Conservation (phyloP, 306 rosid genomes). For the Rubus parviflorus region DNA sequence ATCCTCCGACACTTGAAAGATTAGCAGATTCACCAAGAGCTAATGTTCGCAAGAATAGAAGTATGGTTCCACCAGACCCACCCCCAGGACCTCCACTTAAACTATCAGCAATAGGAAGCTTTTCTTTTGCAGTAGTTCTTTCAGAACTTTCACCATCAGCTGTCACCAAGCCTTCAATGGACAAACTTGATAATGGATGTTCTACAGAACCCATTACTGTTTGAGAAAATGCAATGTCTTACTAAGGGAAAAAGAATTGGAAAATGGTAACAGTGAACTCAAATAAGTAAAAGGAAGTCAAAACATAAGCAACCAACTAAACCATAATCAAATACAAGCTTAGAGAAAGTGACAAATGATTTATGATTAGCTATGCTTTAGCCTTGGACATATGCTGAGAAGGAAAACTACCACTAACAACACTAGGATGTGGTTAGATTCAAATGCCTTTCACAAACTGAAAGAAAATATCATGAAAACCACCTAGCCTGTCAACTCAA, state of each 20-base stretch:
- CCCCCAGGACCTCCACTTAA: slow-evolving; percentile 79
- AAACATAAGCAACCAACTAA: background rate
- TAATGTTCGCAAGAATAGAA: slow-evolving; percentile 69
- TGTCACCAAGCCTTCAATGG: slow-evolving; percentile 65
- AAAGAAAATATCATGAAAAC: slow-evolving; percentile 3
- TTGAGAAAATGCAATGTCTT: slow-evolving; percentile 24
- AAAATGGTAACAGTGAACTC: slow-evolving; percentile 10
- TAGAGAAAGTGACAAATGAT: background rate
- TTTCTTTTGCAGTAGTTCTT: slow-evolving; percentile 29
- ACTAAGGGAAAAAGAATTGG: slow-evolving; percentile 1
- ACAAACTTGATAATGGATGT: slow-evolving; percentile 87
- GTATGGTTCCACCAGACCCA: slow-evolving; percentile 94
- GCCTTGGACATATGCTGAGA: background rate
- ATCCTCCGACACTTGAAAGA: slow-evolving; percentile 89
- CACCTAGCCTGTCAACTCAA: slow-evolving; percentile 11
- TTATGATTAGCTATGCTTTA: background rate
- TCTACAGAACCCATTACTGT: slow-evolving; percentile 88
- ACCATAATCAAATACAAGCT: background rate
- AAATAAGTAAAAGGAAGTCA: slow-evolving; percentile 8
- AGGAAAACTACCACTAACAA: background rate
- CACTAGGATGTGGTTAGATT: background rate
- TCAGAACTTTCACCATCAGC: slow-evolving; percentile 79
- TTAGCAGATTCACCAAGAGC: slow-evolving; percentile 64
- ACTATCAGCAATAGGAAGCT: slow-evolving; percentile 31
- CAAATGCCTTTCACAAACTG: slow-evolving; percentile 1